Conservation (phyloP, 2,329 filamentous ascomycete species). For the Paecilomyces sp. region DNA sequence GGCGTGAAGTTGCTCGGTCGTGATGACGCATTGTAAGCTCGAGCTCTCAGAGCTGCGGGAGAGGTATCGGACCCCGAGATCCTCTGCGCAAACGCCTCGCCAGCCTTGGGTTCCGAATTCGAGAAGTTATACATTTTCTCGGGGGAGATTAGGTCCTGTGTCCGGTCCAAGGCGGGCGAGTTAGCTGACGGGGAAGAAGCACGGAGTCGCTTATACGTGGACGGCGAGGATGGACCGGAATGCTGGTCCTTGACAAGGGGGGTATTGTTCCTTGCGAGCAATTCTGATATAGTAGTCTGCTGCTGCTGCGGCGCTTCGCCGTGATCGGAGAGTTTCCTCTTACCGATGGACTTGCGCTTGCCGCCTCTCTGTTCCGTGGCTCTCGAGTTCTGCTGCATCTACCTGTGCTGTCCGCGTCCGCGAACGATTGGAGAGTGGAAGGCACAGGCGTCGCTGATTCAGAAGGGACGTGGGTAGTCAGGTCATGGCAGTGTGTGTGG, state of each 20-base stretch:
- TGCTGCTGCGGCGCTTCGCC: slow-evolving; percentile 29
- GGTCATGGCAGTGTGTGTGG: slow-evolving; percentile 11
- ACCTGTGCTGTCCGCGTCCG: slow-evolving; percentile 19
- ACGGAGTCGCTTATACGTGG: slow-evolving; percentile 35
- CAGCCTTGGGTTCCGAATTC: slow-evolving; percentile 28
- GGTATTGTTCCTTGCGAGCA: slow-evolving; percentile 30
- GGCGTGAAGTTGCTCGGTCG: slow-evolving; percentile 56
- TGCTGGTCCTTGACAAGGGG: slow-evolving; percentile 7
- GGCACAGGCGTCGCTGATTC: neutral
- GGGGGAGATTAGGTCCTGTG: slow-evolving; percentile 16
- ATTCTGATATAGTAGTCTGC: slow-evolving; percentile 35
- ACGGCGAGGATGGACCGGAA: slow-evolving; percentile 15
- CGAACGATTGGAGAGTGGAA: neutral
- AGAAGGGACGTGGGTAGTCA: neutral
- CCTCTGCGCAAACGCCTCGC: slow-evolving; percentile 40
- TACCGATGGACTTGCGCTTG: slow-evolving; percentile 36
- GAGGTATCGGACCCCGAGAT: slow-evolving; percentile 26
- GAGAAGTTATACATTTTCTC: slow-evolving; percentile 51
- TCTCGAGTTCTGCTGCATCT: slow-evolving; percentile 35
- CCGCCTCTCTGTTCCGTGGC: slow-evolving; percentile 34
- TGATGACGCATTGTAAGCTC: slow-evolving; percentile 22
- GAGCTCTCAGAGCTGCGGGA: slow-evolving; percentile 16
- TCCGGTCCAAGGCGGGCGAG: slow-evolving; percentile 3
- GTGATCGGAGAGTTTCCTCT: slow-evolving; percentile 33
- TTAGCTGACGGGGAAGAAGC: slow-evolving; percentile 20